Evolutionary conservation across 805 yeast species (phyloP).

Genomic region (Yarrowia osloensis): DNA sequence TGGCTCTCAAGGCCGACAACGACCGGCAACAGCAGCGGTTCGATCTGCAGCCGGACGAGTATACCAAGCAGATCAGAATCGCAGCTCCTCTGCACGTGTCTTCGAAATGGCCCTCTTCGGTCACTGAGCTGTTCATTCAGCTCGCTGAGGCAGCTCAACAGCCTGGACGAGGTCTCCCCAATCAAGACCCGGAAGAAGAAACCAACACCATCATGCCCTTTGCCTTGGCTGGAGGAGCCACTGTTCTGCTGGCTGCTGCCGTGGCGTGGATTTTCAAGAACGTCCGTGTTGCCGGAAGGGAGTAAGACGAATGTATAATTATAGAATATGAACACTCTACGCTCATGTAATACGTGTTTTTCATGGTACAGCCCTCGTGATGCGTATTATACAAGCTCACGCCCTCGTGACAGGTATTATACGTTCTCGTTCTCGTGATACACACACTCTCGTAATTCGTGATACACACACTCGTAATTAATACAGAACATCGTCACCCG

Average conservation of each 20-base stretch:
- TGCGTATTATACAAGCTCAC: too few species aligned
- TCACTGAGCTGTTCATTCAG: slow-evolving; percentile 81
- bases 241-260: slow-evolving; percentile 28
- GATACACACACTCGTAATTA: too few species aligned
- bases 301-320: too few species aligned
- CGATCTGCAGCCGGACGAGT: slow-evolving; percentile 83
- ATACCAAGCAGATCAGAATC: slow-evolving; percentile 62
- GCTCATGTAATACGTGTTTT: too few species aligned
- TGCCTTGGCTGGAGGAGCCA: slow-evolving; percentile 68
- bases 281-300: slow-evolving; percentile 15
- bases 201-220: slow-evolving; percentile 53
- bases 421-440: too few species aligned
- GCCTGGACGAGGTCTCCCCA: slow-evolving; percentile 70
- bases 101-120: slow-evolving; percentile 83
- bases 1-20: slow-evolving; percentile 91
- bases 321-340: too few species aligned
- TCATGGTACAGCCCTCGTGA: too few species aligned
- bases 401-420: too few species aligned
- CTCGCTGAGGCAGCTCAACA: slow-evolving; percentile 82
- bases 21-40: slow-evolving; percentile 94
- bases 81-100: slow-evolving; percentile 90
- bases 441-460: too few species aligned
- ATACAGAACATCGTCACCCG: too few species aligned
- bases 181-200: slow-evolving; percentile 63
- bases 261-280: slow-evolving; percentile 29